A percentile compares a stretch with the other conserved stretches of the same genome.
These are phyloP conservation scores for Xylaria sp. DNA, from an alignment of 2,329 filamentous ascomycete species.

Conservation along the genomic window DNA sequence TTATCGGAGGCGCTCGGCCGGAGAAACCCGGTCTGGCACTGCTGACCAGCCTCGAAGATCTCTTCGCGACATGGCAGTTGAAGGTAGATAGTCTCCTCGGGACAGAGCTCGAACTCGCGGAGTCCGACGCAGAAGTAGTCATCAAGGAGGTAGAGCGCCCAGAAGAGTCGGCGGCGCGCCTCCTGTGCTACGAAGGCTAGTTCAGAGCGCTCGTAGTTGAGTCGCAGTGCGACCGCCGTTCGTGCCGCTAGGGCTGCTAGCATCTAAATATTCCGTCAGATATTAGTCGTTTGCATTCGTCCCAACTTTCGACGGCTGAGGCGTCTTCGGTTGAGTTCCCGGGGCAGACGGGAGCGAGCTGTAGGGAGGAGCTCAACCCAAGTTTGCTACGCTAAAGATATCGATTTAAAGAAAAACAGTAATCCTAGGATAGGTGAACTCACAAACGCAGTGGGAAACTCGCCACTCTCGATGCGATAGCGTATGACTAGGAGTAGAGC, in stretches of 20 bases:
- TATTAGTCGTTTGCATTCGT: slow-evolving; percentile 3
- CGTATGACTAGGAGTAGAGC: slow-evolving; percentile 48
- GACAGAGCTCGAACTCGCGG: slow-evolving; percentile 54
- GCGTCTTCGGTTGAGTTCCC: neutral
- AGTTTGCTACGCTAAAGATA: neutral
- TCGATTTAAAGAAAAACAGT: neutral
- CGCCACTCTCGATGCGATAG: slow-evolving; percentile 49
- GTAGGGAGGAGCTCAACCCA: neutral
- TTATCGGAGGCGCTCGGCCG: slow-evolving; percentile 36
- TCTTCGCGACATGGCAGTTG: slow-evolving; percentile 51
- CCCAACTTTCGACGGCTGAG: neutral
- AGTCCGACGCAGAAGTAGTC: slow-evolving; percentile 55
- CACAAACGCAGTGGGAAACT: slow-evolving; percentile 48
- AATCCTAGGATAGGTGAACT: neutral
- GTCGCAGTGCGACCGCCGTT: slow-evolving; percentile 51
- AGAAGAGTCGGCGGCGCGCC: slow-evolving; percentile 53
- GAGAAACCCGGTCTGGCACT: slow-evolving; percentile 40
- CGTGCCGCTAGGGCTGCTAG: slow-evolving; percentile 50
- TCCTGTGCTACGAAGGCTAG: slow-evolving; percentile 51
- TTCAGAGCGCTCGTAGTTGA: slow-evolving; percentile 53
- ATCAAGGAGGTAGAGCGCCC: slow-evolving; percentile 54
- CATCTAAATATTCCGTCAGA: slow-evolving; percentile 40
- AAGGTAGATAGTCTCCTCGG: slow-evolving; percentile 52
- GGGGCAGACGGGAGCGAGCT: neutral
- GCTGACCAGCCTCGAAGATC: slow-evolving; percentile 46